Base-by-base conservation (phyloP, 2,329 filamentous ascomycete species). In the Colletotrichum costaricense region DNA sequence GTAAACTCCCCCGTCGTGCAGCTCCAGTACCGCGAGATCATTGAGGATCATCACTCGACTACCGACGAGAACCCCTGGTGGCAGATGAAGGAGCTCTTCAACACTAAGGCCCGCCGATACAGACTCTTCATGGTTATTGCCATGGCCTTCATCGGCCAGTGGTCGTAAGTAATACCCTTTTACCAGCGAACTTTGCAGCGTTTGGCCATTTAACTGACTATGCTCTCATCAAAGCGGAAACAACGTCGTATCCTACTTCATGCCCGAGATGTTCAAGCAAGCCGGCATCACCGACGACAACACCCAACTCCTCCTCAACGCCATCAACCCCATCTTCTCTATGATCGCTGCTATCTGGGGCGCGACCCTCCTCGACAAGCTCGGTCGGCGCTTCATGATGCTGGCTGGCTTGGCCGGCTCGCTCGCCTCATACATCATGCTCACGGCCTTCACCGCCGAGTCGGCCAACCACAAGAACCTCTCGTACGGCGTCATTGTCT, bases 51-150 rank as follows among this genome's bases (percentile, higher is more conserved):
- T 63, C 81, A 81, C 60, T 78, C 84, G 9, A 85, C 84, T 7
- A 82, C 82, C n/a, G 81, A 86, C 19, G 89, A 90, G 72, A 91
- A 91, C 76, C 83, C 86, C 2, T 91, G 87, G 86, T 91, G 88
- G 88, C 87, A 91, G 78, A 91, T 88, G 81, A 81, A 86, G 11
- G 88, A 88, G 74, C 81, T 90, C 22, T 82, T 85, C 78, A 86
- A 88, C 78, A 87, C 84, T 5, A 80, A 80, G 19, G 84, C 84
- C 49, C 83, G 84, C 46, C 82, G 85, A 19, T 89, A 89, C 77
- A 80, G 88, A 24, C 81, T 88, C 3, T 84, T 84, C 77, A 86
- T 88, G 78, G 85, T 89, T 2, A 79, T 89, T 30, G 81, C 80
- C 19, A 88, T 89, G 85, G 59, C 84, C 0, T 89, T 89, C 78